phyloP scores from a whole-genome alignment of 371 early-diverging fungal species.

The Chytridiales sp. region DNA sequence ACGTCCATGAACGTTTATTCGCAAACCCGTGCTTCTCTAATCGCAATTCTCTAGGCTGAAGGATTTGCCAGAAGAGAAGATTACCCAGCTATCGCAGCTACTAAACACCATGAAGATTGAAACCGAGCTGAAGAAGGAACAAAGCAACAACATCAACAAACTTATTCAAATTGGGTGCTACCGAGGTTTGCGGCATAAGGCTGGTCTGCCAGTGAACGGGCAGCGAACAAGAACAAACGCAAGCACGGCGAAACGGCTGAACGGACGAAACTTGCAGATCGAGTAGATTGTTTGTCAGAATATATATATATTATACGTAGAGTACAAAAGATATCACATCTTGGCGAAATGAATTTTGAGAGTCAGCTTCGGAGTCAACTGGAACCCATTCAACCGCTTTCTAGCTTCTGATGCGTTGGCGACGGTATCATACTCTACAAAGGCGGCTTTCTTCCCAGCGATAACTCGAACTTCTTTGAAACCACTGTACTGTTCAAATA shows the following conservation, averaged over 20 bases:
- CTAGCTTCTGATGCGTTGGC: slow-evolving; percentile 76
- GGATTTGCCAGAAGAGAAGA: slow-evolving; percentile 84
- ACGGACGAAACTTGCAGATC: slow-evolving; percentile 42
- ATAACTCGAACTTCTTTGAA: slow-evolving; percentile 90
- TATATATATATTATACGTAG: no score
- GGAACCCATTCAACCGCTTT: slow-evolving; percentile 73
- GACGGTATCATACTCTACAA: slow-evolving; percentile 90
- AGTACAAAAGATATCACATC: slow-evolving; percentile 13
- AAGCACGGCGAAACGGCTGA: slow-evolving; percentile 83
- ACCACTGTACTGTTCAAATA: slow-evolving; percentile 67
- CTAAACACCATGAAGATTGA: slow-evolving; percentile 90
- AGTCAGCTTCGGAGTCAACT: slow-evolving; percentile 65
- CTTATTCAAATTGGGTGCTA: slow-evolving; percentile 81
- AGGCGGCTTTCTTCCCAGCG: slow-evolving; percentile 87
- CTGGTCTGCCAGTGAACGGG: slow-evolving; percentile 88
- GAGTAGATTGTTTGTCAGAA: no score
- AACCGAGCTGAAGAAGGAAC: slow-evolving; percentile 80
- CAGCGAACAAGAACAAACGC: slow-evolving; percentile 87
- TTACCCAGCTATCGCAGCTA: slow-evolving; percentile 79
- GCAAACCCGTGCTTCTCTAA: slow-evolving; percentile 36
- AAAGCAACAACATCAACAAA: slow-evolving; percentile 75
- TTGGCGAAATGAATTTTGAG: slow-evolving; percentile 79
- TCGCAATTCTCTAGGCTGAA: slow-evolving; percentile 57
- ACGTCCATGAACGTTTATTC: no score
- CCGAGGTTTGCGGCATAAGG: slow-evolving; percentile 81